Percentiles rank a stretch among this genome's conserved stretches.
Conservation (phyloP, 176 grass and related monocot genomes). For the Carex parvula region DNA sequence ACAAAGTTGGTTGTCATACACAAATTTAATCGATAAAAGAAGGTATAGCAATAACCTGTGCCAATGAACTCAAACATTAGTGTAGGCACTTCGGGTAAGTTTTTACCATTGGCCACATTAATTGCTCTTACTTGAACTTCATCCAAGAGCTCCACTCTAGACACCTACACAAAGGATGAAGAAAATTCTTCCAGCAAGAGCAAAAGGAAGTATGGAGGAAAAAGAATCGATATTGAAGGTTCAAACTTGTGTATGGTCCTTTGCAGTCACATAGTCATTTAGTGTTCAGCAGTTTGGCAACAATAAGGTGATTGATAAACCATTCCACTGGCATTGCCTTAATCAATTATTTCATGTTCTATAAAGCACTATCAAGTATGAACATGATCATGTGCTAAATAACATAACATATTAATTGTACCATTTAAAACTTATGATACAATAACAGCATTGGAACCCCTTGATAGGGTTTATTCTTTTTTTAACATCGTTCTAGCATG, state of each 20-base stretch:
- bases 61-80: conserved; percentile 99
- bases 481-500: no score
- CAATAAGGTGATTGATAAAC: not conserved
- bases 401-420: no score
- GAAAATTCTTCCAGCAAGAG: conserved; percentile 16
- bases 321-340: not conserved
- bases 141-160: conserved; percentile 90
- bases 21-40: conserved; percentile 16
- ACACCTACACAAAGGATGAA: conserved; percentile 47
- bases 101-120: conserved; percentile 84
- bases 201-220: conserved; percentile 6
- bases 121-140: conserved; percentile 99
- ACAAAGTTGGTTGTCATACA: conserved; percentile 10
- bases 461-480: no score
- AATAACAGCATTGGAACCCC: no score
- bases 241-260: not conserved
- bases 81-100: conserved; percentile 79
- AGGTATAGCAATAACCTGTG: conserved; percentile 54
- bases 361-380: no score
- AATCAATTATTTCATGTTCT: not conserved
- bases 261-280: not conserved
- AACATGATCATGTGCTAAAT: no score
- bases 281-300: not conserved
- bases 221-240: not conserved
- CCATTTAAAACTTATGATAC: no score